A percentile compares a stretch with the other conserved stretches of the same genome.
Conservation (phyloP, 78 protist genomes). For the Dictyostelium discoideum region DNA sequence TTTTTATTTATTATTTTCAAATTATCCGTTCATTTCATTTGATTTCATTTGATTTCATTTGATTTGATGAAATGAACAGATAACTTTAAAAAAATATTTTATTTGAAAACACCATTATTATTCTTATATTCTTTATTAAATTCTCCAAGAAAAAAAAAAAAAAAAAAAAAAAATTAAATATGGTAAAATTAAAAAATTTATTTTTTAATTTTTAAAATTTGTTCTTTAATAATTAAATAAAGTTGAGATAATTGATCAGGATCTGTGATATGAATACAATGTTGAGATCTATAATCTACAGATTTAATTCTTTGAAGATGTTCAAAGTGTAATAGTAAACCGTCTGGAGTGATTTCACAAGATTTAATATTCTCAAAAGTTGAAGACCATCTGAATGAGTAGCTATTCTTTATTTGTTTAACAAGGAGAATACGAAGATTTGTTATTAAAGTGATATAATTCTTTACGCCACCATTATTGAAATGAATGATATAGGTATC, state of each 20-base stretch:
- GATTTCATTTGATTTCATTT: no score
- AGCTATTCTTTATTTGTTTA: not conserved
- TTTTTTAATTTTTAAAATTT: conserved; percentile 17
- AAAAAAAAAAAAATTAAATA: no score
- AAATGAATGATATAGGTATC: conserved; percentile 52
- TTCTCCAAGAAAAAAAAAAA: no score
- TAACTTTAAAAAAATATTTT: no score
- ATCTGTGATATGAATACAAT: not conserved
- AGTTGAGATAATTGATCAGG: conserved; percentile 26
- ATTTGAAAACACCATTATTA: no score
- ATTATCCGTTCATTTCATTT: no score
- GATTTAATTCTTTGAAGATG: conserved; percentile 59
- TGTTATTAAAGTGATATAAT: conserved; percentile 8
- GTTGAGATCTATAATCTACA: conserved; percentile 18
- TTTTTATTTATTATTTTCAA: no score
- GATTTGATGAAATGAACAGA: no score
- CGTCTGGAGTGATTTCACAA: conserved; percentile 22
- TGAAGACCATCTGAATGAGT: conserved; percentile 47
- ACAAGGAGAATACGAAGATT: conserved; percentile 39
- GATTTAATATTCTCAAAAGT: conserved; percentile 29
- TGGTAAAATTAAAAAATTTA: not conserved
- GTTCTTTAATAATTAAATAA: conserved; percentile 17
- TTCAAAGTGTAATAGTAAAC: conserved; percentile 27
- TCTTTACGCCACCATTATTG: not conserved
- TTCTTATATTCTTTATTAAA: no score